Percentiles rank a stretch among this genome's conserved stretches.
Evolutionary conservation across 805 yeast genomes (phyloP).

Genomic region (Ogataea neopini): DNA sequence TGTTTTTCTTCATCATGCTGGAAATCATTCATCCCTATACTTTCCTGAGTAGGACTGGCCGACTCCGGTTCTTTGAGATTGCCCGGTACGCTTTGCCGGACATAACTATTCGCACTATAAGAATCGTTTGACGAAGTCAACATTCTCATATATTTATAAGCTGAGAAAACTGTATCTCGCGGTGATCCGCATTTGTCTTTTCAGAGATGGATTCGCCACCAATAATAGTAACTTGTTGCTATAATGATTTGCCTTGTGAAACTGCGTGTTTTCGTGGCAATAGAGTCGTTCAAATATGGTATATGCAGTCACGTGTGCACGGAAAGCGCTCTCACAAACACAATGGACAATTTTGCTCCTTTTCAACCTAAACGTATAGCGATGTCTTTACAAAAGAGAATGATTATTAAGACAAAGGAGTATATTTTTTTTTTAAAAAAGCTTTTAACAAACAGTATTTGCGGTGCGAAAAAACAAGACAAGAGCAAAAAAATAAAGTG

Average conservation of each 20-base stretch:
- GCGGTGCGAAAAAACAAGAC: slow-evolving; percentile 1
- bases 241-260: not conserved
- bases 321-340: not conserved
- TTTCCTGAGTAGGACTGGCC: not conserved
- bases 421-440: not conserved
- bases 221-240: not conserved
- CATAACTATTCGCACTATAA: not conserved
- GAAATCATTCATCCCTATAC: not conserved
- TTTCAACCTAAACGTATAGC: no score
- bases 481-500: not conserved
- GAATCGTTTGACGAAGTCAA: not conserved
- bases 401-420: not conserved
- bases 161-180: not conserved
- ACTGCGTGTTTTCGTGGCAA: not conserved
- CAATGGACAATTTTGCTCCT: not conserved
- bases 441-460: not conserved
- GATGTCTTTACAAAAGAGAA: no score
- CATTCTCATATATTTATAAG: not conserved
- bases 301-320: not conserved
- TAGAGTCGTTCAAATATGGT: not conserved
- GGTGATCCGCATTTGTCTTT: not conserved
- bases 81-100: slow-evolving; percentile 1
- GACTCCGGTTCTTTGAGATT: not conserved
- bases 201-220: not conserved
- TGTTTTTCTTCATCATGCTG: not conserved